Percentiles rank a stretch among this genome's conserved stretches.
These are phyloP conservation scores for Nepenthes gracilis DNA, from an alignment of 148 eudicot genomes.

Conservation along the genomic window DNA sequence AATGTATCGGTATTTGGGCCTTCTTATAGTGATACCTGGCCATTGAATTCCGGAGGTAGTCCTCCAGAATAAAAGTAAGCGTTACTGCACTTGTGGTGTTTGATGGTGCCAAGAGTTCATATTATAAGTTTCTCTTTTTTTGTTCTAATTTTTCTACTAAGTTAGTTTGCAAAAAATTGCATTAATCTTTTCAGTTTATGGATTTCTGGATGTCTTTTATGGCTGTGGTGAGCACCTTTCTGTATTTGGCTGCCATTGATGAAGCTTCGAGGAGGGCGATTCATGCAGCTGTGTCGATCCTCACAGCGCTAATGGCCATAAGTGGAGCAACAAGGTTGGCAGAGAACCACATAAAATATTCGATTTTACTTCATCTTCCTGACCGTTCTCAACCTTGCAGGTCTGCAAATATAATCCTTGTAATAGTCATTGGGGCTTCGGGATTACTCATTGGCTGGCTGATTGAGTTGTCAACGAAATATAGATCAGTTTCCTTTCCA, in stretches of 20 bases:
- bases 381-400: slow-evolving; percentile 28
- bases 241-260: slow-evolving; percentile 58
- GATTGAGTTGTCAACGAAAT: slow-evolving; percentile 50
- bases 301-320: slow-evolving; percentile 80
- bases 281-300: slow-evolving; percentile 68
- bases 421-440: slow-evolving; percentile 53
- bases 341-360: neutral
- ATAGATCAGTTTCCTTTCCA: slow-evolving; percentile 40
- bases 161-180: neutral
- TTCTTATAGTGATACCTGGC: no score
- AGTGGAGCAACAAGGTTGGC: slow-evolving; percentile 72
- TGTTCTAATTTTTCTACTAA: neutral
- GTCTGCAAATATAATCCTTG: slow-evolving; percentile 57
- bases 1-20: neutral
- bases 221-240: slow-evolving; percentile 94
- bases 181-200: slow-evolving; percentile 42
- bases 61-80: no score
- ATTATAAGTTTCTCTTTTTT: neutral
- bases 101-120: no score
- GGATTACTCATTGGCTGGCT: slow-evolving; percentile 72
- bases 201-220: slow-evolving; percentile 98
- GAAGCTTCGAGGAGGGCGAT: slow-evolving; percentile 78
- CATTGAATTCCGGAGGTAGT: no score
- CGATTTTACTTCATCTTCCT: slow-evolving; percentile 1
- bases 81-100: no score